Percentiles rank a stretch among this genome's conserved stretches.
Conservation (phyloP, 768 basidiomycete genomes). For the Psilocybe azurescens region DNA sequence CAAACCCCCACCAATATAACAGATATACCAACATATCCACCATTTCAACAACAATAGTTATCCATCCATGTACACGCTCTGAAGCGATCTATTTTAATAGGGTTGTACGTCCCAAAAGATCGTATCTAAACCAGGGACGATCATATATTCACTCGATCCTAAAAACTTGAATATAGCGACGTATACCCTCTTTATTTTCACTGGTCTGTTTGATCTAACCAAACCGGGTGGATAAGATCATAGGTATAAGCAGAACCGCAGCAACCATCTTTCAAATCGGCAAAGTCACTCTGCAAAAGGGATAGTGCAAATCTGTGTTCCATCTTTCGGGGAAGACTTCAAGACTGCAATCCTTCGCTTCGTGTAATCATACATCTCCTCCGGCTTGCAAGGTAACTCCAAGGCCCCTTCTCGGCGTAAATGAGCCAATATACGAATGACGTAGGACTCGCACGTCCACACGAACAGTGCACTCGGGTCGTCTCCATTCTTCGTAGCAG, state of each 20-base stretch:
- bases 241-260: background rate
- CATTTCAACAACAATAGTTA: conserved; percentile 21
- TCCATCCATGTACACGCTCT: background rate
- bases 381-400: conserved; percentile 3
- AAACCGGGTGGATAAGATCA: background rate
- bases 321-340: background rate
- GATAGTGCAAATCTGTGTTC: background rate
- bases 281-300: background rate
- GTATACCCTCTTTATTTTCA: background rate
- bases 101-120: background rate
- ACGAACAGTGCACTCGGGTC: conserved; percentile 5
- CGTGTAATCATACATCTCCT: conserved; percentile 2
- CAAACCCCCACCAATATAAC: conserved; percentile 5
- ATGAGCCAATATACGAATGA: conserved; percentile 1
- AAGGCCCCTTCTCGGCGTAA: background rate
- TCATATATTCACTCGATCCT: background rate
- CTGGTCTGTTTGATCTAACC: background rate
- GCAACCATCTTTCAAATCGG: background rate
- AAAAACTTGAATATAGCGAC: background rate
- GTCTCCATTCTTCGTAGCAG: conserved; percentile 3
- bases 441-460: conserved; percentile 11
- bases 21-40: conserved; percentile 11
- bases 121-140: background rate
- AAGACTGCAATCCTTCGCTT: conserved; percentile 5
- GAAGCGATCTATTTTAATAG: background rate